Evolutionary conservation across 192 early-diverging fungal genomes (phyloP).

Genomic region (Allomyces arbusculus): DNA sequence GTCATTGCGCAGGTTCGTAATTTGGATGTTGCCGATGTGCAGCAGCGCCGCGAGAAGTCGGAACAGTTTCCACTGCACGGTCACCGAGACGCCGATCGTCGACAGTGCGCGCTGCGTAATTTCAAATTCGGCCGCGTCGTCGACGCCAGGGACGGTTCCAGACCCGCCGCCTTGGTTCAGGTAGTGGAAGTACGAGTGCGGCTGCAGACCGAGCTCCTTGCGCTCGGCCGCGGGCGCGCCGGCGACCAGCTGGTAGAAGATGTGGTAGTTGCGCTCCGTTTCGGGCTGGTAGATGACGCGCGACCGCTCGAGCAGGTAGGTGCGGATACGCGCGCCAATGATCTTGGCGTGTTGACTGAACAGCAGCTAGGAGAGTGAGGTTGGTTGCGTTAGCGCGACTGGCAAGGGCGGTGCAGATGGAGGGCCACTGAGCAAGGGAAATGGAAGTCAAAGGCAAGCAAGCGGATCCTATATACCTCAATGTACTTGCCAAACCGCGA

Average conservation of each 20-base stretch:
- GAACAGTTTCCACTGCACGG: slow-evolving; percentile 77
- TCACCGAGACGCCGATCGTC: slow-evolving; percentile 62
- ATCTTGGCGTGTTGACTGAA: slow-evolving; percentile 71
- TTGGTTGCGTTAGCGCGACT: neutral
- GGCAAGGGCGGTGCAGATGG: neutral
- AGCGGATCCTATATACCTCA: slow-evolving; percentile 21
- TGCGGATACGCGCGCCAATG: slow-evolving; percentile 82
- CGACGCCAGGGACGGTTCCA: slow-evolving; percentile 61
- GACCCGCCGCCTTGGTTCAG: slow-evolving; percentile 60
- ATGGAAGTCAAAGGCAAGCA: no score
- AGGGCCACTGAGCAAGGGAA: neutral
- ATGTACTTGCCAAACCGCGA: slow-evolving; percentile 98
- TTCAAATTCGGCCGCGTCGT: slow-evolving; percentile 83
- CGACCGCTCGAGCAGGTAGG: slow-evolving; percentile 89
- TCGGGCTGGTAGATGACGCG: slow-evolving; percentile 85
- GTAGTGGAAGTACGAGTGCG: slow-evolving; percentile 63
- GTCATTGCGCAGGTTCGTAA: slow-evolving; percentile 44
- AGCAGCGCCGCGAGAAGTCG: slow-evolving; percentile 73
- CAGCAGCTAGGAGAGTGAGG: slow-evolving; percentile 36
- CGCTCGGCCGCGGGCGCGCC: slow-evolving; percentile 64
- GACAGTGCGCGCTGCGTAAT: slow-evolving; percentile 67
- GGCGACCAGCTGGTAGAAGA: slow-evolving; percentile 97
- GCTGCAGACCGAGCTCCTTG: slow-evolving; percentile 58
- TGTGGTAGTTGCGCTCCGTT: slow-evolving; percentile 92
- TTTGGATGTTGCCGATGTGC: slow-evolving; percentile 87